phyloP scores from a whole-genome alignment of 2,329 filamentous ascomycete genomes.

The Ceratocystis eucalypticola region DNA sequence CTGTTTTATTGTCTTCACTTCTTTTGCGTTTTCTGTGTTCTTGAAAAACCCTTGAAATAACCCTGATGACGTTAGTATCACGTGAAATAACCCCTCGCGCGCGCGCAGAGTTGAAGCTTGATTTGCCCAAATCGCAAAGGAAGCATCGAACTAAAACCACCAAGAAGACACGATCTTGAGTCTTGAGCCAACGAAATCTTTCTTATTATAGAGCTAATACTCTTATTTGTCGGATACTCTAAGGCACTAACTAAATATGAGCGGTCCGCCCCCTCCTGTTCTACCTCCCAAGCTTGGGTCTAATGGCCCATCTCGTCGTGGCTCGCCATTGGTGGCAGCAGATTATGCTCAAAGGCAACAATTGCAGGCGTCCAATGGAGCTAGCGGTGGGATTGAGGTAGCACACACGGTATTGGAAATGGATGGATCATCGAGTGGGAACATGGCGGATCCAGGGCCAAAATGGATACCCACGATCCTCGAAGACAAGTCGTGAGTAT shows the following conservation, averaged over 20 bases:
- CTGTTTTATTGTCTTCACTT: slow-evolving; percentile 7
- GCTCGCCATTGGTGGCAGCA: slow-evolving; percentile 40
- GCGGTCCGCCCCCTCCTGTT: slow-evolving; percentile 47
- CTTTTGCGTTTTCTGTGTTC: background rate
- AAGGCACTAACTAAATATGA: slow-evolving; percentile 1
- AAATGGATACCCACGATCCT: slow-evolving; percentile 67
- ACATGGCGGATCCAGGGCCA: slow-evolving; percentile 42
- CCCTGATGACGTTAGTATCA: slow-evolving; percentile 14
- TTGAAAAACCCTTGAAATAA: slow-evolving; percentile 3
- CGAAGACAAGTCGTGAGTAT: slow-evolving; percentile 64
- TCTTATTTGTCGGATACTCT: too few species aligned
- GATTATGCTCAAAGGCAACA: background rate
- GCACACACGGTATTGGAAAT: slow-evolving; percentile 8
- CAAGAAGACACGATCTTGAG: too few species aligned
- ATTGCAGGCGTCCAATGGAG: background rate
- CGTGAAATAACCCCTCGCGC: slow-evolving; percentile 8
- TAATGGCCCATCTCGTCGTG: slow-evolving; percentile 53
- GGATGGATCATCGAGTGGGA: slow-evolving; percentile 4
- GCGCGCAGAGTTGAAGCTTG: background rate
- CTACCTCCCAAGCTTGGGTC: slow-evolving; percentile 60
- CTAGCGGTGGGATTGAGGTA: background rate
- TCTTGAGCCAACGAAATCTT: too few species aligned
- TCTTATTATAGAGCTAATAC: too few species aligned
- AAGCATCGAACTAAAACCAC: too few species aligned
- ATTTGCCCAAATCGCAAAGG: background rate